Conservation (phyloP, 1,284 basidiomycete genomes). For the Porogramme epimiltina region DNA sequence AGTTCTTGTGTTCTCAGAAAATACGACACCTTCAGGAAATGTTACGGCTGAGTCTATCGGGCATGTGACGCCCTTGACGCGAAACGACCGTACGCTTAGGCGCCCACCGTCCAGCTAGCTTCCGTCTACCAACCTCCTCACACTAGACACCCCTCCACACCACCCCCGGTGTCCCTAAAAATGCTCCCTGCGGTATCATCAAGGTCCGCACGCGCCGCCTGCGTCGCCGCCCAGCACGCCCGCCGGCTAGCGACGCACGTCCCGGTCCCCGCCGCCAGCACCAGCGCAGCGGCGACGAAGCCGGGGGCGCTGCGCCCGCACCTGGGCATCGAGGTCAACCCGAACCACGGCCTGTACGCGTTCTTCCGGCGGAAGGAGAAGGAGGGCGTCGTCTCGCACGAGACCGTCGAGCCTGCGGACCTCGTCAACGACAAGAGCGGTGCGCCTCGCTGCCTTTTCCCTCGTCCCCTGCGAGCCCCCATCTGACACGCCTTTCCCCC, state of each 20-base stretch:
- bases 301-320: constrained; percentile 43
- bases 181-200: constrained; percentile 11
- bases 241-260: constrained; percentile 20
- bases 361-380: constrained; percentile 65
- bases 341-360: constrained; percentile 71
- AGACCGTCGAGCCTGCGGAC: constrained; percentile 52
- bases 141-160: neutral
- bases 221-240: constrained; percentile 1
- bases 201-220: constrained; percentile 11
- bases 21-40: too few relatives aligned
- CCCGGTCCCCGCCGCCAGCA: constrained; percentile 2
- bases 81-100: neutral
- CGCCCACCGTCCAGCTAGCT: constrained; percentile 2
- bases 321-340: constrained; percentile 43
- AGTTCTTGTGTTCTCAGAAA: too few relatives aligned
- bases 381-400: constrained; percentile 38
- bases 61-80: neutral
- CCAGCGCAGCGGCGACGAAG: constrained; percentile 6
- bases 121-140: neutral
- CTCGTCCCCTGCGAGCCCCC: neutral
- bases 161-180: neutral
- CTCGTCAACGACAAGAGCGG: constrained; percentile 36
- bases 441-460: constrained; percentile 25
- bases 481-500: neutral
- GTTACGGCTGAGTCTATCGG: too few relatives aligned